Evolutionary conservation across 129 eudicot genomes (phyloP).

Genomic region (Flaveria bidentis): DNA sequence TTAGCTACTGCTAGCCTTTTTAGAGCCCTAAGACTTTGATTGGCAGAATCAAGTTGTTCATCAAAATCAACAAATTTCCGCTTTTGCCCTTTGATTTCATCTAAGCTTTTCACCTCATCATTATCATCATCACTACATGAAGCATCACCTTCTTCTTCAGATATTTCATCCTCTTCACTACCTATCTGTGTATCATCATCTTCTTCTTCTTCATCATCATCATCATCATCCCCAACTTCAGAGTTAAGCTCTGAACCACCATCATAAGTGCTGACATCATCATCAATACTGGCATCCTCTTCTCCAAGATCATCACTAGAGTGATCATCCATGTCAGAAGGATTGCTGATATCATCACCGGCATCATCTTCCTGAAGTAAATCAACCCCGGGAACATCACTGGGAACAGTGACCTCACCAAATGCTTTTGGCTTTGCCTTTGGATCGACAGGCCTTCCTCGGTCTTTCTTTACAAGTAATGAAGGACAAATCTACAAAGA

Average conservation of each 20-base stretch:
- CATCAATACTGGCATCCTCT: constrained; percentile 43
- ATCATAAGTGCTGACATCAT: constrained; percentile 35
- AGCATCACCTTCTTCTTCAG: constrained; percentile 45
- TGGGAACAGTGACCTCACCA: constrained; percentile 74
- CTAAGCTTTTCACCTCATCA: constrained; percentile 30
- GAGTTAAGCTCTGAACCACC: constrained; percentile 41
- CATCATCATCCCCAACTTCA: constrained; percentile 30
- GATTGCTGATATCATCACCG: constrained; percentile 40
- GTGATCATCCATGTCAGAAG: constrained; percentile 35
- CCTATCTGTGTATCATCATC: constrained; percentile 33
- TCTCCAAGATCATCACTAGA: constrained; percentile 28
- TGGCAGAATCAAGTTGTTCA: constrained; percentile 62
- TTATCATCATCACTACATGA: constrained; percentile 41
- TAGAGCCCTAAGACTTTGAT: constrained; percentile 78
- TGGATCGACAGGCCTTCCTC: constrained; percentile 78
- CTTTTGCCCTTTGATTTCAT: constrained; percentile 50
- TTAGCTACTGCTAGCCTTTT: constrained; percentile 74
- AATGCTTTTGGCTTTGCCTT: constrained; percentile 94
- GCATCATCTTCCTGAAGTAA: constrained; percentile 51
- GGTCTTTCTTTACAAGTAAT: constrained; percentile 80
- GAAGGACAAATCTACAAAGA: constrained; percentile 82
- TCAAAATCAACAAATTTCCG: constrained; percentile 81
- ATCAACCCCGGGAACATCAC: constrained; percentile 81
- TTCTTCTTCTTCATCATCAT: constrained; percentile 13
- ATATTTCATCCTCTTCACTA: constrained; percentile 34